Conservation (phyloP, 768 basidiomycete genomes). For the Gyrodon lividus region DNA sequence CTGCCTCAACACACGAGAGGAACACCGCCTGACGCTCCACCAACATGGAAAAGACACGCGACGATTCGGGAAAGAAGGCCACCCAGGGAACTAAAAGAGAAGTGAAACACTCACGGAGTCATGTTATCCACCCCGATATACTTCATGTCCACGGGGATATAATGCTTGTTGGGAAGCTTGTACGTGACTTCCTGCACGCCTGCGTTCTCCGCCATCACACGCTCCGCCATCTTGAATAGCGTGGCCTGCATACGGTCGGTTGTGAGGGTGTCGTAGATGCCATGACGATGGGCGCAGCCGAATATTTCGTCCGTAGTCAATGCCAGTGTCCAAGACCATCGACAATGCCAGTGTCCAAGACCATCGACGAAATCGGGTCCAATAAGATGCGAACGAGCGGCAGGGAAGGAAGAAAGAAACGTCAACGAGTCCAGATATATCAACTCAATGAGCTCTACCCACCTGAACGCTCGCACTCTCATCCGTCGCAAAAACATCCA, state of each 20-base stretch:
- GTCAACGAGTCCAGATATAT: background rate
- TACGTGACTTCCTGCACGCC: constrained; percentile 65
- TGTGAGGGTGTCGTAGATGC: background rate
- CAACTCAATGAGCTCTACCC: constrained; percentile 19
- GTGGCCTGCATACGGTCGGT: constrained; percentile 65
- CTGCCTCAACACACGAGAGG: background rate
- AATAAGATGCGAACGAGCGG: background rate
- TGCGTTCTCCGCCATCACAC: constrained; percentile 64
- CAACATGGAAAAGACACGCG: background rate
- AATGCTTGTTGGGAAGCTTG: constrained; percentile 90
- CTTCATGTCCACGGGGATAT: constrained; percentile 82
- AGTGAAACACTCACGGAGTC: constrained; percentile 50
- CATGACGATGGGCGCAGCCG: background rate
- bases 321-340: no score
- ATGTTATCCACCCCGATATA: constrained; percentile 72
- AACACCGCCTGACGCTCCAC: background rate
- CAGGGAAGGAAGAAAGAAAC: background rate
- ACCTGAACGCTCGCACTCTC: constrained; percentile 94
- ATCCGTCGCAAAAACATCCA: constrained; percentile 82
- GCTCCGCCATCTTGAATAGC: constrained; percentile 83
- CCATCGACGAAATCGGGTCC: background rate
- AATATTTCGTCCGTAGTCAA: background rate
- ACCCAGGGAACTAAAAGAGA: background rate
- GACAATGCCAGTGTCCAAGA: no score
- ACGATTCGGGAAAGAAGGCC: background rate